Conservation (phyloP, 139 green algal species). For the Mychonastes homosphaera region DNA sequence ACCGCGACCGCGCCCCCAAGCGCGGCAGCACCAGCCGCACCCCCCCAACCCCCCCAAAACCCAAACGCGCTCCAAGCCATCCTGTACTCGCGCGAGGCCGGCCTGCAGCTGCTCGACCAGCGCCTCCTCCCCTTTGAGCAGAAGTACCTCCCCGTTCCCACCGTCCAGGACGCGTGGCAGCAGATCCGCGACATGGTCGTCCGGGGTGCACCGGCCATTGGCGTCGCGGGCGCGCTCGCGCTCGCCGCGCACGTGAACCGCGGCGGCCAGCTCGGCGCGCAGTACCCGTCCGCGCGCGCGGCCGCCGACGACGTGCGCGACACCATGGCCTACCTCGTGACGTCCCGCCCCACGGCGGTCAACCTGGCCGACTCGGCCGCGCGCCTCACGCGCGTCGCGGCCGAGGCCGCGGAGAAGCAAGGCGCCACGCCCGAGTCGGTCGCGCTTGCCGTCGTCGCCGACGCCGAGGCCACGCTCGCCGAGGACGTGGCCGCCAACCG, state of each 20-base stretch:
- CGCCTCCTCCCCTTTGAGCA: constrained; percentile 62
- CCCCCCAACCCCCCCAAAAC: no score
- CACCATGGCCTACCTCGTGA: constrained; percentile 67
- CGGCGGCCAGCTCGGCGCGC: constrained; percentile 20
- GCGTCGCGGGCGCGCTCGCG: constrained; percentile 68
- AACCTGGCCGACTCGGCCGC: constrained; percentile 75
- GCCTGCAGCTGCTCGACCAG: constrained; percentile 82
- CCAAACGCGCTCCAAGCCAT: constrained; percentile 52
- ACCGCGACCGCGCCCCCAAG: no score
- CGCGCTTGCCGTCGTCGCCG: constrained; percentile 40
- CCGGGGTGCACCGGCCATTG: constrained; percentile 87
- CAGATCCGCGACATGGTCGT: constrained; percentile 87
- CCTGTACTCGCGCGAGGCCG: constrained; percentile 46
- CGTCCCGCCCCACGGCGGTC: constrained; percentile 86
- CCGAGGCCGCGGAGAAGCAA: constrained; percentile 9
- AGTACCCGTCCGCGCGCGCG: constrained; percentile 29
- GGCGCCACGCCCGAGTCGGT: constrained; percentile 40
- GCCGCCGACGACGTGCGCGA: constrained; percentile 28
- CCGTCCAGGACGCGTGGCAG: constrained; percentile 39
- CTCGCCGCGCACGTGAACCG: constrained; percentile 52
- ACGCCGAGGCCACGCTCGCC: constrained; percentile 64
- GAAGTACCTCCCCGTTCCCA: constrained; percentile 49
- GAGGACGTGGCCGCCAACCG: constrained; percentile 77
- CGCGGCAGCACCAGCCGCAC: no score
- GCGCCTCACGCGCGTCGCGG: constrained; percentile 44